Base-by-base conservation (phyloP, 345 rosid genomes). In the Pseudoturritis turrita region DNA sequence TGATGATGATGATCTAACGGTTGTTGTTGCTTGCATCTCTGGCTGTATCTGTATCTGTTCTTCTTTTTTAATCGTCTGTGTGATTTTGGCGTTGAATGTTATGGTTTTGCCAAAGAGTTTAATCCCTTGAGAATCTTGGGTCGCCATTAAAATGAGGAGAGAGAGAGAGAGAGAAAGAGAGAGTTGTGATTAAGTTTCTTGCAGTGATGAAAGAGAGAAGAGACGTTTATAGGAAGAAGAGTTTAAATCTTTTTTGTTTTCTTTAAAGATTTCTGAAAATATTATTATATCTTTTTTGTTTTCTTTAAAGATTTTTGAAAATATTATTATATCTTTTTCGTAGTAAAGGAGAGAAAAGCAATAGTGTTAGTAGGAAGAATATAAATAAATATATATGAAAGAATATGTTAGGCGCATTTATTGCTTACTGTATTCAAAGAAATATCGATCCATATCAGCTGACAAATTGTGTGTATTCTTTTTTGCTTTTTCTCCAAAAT, bases 71-170 rank as follows among this genome's bases (percentile, higher is more conserved):
- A 67, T 69, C 10, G 70, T 78, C 13, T 75, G 74, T 47, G 78
- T 82, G 75, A 37, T 49, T 22, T 62, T 68, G 13, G 78, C 86
- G 57, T 81, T 89, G 74, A 88, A 65, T 60, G 87, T 81, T 70
- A 94, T 91, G 43, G 88, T 89, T 39, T 80, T 76, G 13, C 98
- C 98, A 2, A 94, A 94, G 56, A 94, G 85, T 83, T 94, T 94
- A 68, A 94, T 93, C 3, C 96, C 96, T 49, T 81, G 86, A 2
- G 72, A 81, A 66, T 84, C 81, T 68, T 72, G 80, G 18, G 68
- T 54, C 35, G 81, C 92, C 97, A 87, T 90, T 70, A 72, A 37
- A 49, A 19, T 26, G 36, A 58, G 26, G 33, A 51, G 22, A 71
- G 57, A 52, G 35, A 75, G 13, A 60, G 18, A 78, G 21, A 62